Base-by-base conservation (phyloP, 768 basidiomycete genomes). In the Russula earlei region DNA sequence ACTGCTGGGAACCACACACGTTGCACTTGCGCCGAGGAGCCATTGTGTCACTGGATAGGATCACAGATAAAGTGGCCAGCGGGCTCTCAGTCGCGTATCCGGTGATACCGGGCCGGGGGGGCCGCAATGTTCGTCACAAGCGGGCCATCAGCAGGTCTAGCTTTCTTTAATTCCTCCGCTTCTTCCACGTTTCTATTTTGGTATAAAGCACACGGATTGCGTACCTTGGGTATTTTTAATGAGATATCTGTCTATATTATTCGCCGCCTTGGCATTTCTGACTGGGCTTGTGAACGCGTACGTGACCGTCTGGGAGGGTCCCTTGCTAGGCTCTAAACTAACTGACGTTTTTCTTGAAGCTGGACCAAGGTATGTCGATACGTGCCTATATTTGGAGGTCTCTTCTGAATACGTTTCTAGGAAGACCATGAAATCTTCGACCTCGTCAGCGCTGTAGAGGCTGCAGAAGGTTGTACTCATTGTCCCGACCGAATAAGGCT, bases 361-460 rank as follows among this genome's bases (percentile, higher is more conserved):
- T 88, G 86, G 86, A 82, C 84, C 48, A 87, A 85, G 71, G 85
- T 84, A 56, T 2, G 49, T 41, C 2, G 17, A 46, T 31, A 34
- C 17, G 0, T 5, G 24, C n/a, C 7, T 5, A 34, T 4, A 11
- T 24, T 22, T 43, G 29, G 33, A 29, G 5, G 34, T 1, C 8
- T 12, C 1, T 40, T 10, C 40, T 55, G 14, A 55, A 31, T 29
- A 2, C 12, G 6, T 5, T 25, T 7, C 7, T 37, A 92, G 86
- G 87, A 94, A 71, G 93, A 97, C 72, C 80, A 96, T 74, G 93
- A 97, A 70, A 94, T 97, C 36, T 97, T 97, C 66, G 94, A 96
- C 71, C 77, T 96, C 14, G 92, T 95, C 56, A 79, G 80, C 60
- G 87, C 79, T 19, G 68, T 97, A 20, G 85, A 94, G 69, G 74